A percentile compares a stretch with the other conserved stretches of the same genome.
phyloP scores from a whole-genome alignment of 2,329 filamentous ascomycete species.

The Chrysosporium queenslandicum region DNA sequence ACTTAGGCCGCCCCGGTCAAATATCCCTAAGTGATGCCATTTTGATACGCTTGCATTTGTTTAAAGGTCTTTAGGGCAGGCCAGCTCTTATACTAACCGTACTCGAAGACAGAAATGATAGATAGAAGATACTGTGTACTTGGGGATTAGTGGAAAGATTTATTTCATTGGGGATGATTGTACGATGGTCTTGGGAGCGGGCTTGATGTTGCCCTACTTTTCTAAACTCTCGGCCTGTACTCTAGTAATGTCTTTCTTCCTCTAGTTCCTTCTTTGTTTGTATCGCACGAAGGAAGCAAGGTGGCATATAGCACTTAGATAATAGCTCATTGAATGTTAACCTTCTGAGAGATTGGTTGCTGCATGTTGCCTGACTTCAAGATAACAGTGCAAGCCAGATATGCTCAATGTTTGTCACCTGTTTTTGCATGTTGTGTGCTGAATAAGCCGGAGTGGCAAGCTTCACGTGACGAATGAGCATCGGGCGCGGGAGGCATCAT shows the following conservation, averaged over 20 bases:
- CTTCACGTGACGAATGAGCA: background rate
- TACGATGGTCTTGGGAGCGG: conserved; percentile 2
- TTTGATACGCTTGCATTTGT: background rate
- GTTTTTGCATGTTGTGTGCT: too few relatives aligned
- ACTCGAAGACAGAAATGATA: background rate
- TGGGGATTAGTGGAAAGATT: background rate
- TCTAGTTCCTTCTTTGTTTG: background rate
- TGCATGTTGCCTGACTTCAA: too few relatives aligned
- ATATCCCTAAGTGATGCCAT: background rate
- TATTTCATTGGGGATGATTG: conserved; percentile 3
- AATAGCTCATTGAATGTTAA: background rate
- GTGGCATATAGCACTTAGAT: background rate
- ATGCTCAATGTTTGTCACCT: too few relatives aligned
- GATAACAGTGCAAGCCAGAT: too few relatives aligned
- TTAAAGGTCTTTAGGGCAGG: background rate
- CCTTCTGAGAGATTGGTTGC: too few relatives aligned
- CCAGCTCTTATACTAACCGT: background rate
- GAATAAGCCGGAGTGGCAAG: too few relatives aligned
- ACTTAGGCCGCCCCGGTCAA: background rate
- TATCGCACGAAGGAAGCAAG: background rate
- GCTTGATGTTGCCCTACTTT: background rate
- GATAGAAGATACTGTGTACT: background rate
- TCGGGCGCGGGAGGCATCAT: too few relatives aligned
- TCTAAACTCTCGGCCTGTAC: conserved; percentile 1
- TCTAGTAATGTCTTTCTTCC: background rate